Base-by-base conservation (phyloP, 495 filamentous ascomycete genomes). In the Aspergillus ostianus region DNA sequence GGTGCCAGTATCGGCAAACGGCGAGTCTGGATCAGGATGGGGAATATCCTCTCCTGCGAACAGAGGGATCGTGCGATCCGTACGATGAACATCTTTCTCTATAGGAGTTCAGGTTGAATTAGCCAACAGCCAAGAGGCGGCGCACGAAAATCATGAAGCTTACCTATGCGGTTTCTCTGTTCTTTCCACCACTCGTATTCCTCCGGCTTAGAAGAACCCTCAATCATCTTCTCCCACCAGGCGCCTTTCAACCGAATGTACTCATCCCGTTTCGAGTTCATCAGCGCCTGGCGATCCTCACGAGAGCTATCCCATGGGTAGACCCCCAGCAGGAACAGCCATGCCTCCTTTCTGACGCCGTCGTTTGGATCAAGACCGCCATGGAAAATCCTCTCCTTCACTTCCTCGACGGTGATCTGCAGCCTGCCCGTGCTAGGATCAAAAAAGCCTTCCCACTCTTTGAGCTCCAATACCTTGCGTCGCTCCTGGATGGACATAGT, bases 71-170 rank as follows among this genome's bases (percentile, higher is more conserved):
- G 85, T 90, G 51, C 94, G 89, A 71, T 98, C 94, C 57, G 94
- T 98, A 63, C 94, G 88, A 73, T 98, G 94, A 44, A 98, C 95
- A 70, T 98, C 94, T 69, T 98, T 98, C 67, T 98, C 94, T 97
- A 77, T 66, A 45, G 20, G 67, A 69, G 23, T 4, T 47, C 26
- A 51, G 32, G 56, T 60, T 41, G 63, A 54, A 49, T 29, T 30
- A 48, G 30, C 26, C 20, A n/a, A 44, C 19, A 46, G 9, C 30
- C 4, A 17, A 32, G 19, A 12, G 12, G 23, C 15, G 20, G n/a
- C 27, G 32, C 18, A 49, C 12, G 20, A 52, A 4, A 51, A 46
- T 18, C 15, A 19, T 20, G 13, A 49, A 19, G 68, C 82, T 77
- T 86, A 97, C 93, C 93, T 69, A 98, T 98, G 49, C 94, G 83